Conservation (phyloP, 306 rosid species). For the Ammopiptanthus mongolicus region DNA sequence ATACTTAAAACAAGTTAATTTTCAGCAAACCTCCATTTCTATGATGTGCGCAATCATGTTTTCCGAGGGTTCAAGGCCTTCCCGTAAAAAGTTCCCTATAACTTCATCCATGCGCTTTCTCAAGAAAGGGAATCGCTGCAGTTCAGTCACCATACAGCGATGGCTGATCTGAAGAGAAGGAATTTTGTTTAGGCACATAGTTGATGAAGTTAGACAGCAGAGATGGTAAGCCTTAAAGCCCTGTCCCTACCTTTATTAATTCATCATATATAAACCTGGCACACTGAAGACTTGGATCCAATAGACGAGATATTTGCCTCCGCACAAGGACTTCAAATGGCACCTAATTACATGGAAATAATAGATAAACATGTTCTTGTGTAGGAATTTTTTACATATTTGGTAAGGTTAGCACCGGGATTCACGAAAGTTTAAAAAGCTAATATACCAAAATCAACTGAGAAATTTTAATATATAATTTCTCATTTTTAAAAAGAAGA, state of each 20-base stretch:
- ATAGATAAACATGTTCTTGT: slow-evolving; percentile 5
- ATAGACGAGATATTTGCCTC: slow-evolving; percentile 84
- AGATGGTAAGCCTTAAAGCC: background rate
- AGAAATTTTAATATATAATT: background rate
- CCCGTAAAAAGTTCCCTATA: slow-evolving; percentile 78
- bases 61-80: slow-evolving; percentile 90
- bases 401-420: background rate
- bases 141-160: slow-evolving; percentile 75
- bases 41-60: slow-evolving; percentile 91
- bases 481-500: too few species aligned
- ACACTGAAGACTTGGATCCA: slow-evolving; percentile 99
- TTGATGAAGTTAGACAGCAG: background rate
- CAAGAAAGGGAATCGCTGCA: slow-evolving; percentile 89
- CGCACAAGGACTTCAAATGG: slow-evolving; percentile 96
- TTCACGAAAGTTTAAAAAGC: background rate
- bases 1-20: background rate
- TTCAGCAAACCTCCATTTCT: slow-evolving; percentile 82
- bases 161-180: slow-evolving; percentile 76
- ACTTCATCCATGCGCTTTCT: slow-evolving; percentile 97
- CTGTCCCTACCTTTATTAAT: slow-evolving; percentile 67
- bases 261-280: slow-evolving; percentile 97
- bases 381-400: background rate
- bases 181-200: slow-evolving; percentile 6
- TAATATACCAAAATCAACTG: background rate
- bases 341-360: slow-evolving; percentile 45